Evolutionary conservation across 805 yeast species (phyloP).

Genomic region (Candida anglica): DNA sequence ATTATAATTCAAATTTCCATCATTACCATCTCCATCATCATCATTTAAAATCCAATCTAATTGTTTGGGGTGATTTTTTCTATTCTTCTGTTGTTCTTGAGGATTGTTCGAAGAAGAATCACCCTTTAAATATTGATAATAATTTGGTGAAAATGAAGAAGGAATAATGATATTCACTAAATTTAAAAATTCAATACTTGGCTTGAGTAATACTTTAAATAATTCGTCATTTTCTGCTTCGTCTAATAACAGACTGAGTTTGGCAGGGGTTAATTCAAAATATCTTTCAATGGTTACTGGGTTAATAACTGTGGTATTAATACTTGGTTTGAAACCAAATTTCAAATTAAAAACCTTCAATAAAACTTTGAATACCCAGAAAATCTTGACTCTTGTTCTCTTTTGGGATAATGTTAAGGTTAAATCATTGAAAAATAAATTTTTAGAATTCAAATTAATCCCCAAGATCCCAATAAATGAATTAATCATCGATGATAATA

Average conservation of each 20-base stretch:
- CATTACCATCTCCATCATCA: constrained; percentile 46
- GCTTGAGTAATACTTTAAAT: constrained; percentile 33
- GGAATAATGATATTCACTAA: constrained; percentile 42
- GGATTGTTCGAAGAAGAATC: constrained; percentile 21
- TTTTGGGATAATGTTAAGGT: constrained; percentile 34
- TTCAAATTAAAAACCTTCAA: constrained; percentile 39
- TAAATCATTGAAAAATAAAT: constrained; percentile 44
- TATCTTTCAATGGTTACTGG: constrained; percentile 45
- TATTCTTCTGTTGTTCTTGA: constrained; percentile 12
- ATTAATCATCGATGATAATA: constrained; percentile 35
- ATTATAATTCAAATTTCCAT: constrained; percentile 43
- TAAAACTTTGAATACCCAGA: constrained; percentile 45
- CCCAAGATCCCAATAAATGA: constrained; percentile 41
- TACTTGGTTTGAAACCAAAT: constrained; percentile 43
- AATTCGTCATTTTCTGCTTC: constrained; percentile 20
- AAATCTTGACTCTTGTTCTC: constrained; percentile 36
- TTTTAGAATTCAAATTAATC: constrained; percentile 38
- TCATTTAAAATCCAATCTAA: constrained; percentile 43
- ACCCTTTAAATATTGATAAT: constrained; percentile 37
- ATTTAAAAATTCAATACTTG: constrained; percentile 41
- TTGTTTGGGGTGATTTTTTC: constrained; percentile 15
- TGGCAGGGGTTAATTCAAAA: constrained; percentile 41
- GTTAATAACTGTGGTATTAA: constrained; percentile 43
- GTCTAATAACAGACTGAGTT: constrained; percentile 31
- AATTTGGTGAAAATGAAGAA: constrained; percentile 43